Evolutionary conservation across 2,329 filamentous ascomycete species (phyloP).

Genomic region (Trichoderma atrobrunneum): DNA sequence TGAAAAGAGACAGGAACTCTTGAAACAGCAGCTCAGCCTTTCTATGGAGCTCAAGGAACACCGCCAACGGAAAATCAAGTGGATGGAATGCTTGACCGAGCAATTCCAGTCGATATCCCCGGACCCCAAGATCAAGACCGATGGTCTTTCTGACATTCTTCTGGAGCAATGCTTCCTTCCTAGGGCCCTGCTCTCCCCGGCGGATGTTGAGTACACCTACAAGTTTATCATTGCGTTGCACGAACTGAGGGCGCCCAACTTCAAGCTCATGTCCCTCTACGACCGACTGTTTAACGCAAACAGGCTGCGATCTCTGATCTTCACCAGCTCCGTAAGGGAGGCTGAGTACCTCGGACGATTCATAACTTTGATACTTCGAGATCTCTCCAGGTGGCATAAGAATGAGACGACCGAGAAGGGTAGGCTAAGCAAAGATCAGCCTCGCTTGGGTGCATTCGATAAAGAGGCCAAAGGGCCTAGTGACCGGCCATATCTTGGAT

Average conservation of each 20-base stretch:
- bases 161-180: slow-evolving; percentile 93
- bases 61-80: slow-evolving; percentile 63
- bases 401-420: slow-evolving; percentile 53
- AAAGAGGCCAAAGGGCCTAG: slow-evolving; percentile 63
- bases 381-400: slow-evolving; percentile 80
- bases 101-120: slow-evolving; percentile 80
- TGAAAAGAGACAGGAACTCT: slow-evolving; percentile 65
- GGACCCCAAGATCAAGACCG: slow-evolving; percentile 59
- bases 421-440: slow-evolving; percentile 40
- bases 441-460: slow-evolving; percentile 73
- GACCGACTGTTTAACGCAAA: slow-evolving; percentile 83
- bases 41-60: slow-evolving; percentile 71
- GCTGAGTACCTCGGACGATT: slow-evolving; percentile 93
- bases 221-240: slow-evolving; percentile 86
- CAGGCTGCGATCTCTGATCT: slow-evolving; percentile 76
- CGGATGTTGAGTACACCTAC: slow-evolving; percentile 87
- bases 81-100: slow-evolving; percentile 66
- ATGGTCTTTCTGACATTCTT: slow-evolving; percentile 69
- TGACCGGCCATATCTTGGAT: slow-evolving; percentile 66
- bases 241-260: slow-evolving; percentile 77
- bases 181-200: slow-evolving; percentile 75
- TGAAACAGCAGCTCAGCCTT: slow-evolving; percentile 66
- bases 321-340: slow-evolving; percentile 84
- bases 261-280: slow-evolving; percentile 80
- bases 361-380: slow-evolving; percentile 74